These are phyloP conservation scores for Ballota nigra DNA, from an alignment of 257 asterid species.

Conservation along the genomic window DNA sequence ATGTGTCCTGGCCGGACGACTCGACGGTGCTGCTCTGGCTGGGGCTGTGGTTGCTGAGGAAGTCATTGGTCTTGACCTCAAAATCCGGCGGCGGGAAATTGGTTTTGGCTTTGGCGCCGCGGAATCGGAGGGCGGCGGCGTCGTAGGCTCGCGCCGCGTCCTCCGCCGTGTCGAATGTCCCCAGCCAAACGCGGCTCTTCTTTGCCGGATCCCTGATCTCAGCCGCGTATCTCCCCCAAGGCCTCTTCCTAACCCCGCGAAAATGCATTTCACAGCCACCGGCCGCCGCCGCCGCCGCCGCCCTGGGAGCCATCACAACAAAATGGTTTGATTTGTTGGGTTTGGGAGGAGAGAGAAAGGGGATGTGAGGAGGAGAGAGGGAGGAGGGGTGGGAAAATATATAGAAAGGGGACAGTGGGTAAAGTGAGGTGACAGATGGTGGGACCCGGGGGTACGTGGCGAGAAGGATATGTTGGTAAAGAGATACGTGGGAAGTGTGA, in stretches of 20 bases:
- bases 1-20: conserved; percentile 32
- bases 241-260: conserved; percentile 62
- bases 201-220: conserved; percentile 63
- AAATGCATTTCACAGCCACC: conserved; percentile 26
- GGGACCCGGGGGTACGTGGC: conserved; percentile 27
- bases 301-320: conserved; percentile 38
- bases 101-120: conserved; percentile 58
- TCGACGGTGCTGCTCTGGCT: conserved; percentile 57
- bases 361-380: neutral
- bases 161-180: conserved; percentile 65
- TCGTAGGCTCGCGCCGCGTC: conserved; percentile 68
- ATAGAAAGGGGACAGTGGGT: conserved; percentile 14
- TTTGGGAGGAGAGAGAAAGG: neutral
- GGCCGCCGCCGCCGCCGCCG: conserved; percentile 19
- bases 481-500: conserved; percentile 29
- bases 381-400: neutral
- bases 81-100: conserved; percentile 41
- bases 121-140: conserved; percentile 54
- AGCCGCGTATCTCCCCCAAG: conserved; percentile 65
- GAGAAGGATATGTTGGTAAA: conserved; percentile 1
- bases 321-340: too few species aligned
- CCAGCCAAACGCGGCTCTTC: conserved; percentile 61
- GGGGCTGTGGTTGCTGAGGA: conserved; percentile 24
- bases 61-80: neutral
- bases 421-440: neutral